Evolutionary conservation across 768 basidiomycete species (phyloP).

Genomic region (Phaffia australis): DNA sequence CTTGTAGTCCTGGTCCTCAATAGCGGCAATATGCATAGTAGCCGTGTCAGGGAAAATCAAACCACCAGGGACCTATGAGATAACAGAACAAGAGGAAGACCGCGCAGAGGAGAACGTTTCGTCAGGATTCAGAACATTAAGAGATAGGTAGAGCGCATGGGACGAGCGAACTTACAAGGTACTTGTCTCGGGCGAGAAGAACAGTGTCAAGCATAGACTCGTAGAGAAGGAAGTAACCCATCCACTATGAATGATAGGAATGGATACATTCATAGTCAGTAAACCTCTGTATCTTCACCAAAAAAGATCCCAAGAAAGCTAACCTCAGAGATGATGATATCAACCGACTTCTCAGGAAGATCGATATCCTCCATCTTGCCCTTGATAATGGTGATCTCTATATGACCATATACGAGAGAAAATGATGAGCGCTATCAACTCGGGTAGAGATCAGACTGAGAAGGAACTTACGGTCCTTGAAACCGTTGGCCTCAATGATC

Average conservation of each 20-base stretch:
- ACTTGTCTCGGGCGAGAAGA: constrained; percentile 89
- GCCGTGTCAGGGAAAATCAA: constrained; percentile 94
- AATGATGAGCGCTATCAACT: background rate
- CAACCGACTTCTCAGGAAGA: constrained; percentile 72
- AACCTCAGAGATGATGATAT: constrained; percentile 92
- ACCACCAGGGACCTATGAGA: constrained; percentile 53
- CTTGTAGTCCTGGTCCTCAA: constrained; percentile 99
- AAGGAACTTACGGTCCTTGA: constrained; percentile 68
- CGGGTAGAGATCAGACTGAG: background rate
- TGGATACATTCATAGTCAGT: constrained; percentile 2
- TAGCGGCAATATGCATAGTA: constrained; percentile 83
- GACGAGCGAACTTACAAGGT: constrained; percentile 49
- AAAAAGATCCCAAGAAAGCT: background rate
- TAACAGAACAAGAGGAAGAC: background rate
- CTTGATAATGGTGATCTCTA: constrained; percentile 90
- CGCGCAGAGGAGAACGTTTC: background rate
- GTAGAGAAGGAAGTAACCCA: constrained; percentile 99
- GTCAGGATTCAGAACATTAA: background rate
- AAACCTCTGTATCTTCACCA: no score
- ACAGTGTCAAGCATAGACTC: constrained; percentile 99
- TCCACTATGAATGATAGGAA: constrained; percentile 49
- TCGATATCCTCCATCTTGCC: constrained; percentile 91
- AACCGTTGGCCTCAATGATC: constrained; percentile 92
- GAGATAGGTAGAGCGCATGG: background rate
- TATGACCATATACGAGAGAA: background rate